These are phyloP conservation scores for Vinca major DNA, from an alignment of 305 asterid genomes.

Conservation along the genomic window DNA sequence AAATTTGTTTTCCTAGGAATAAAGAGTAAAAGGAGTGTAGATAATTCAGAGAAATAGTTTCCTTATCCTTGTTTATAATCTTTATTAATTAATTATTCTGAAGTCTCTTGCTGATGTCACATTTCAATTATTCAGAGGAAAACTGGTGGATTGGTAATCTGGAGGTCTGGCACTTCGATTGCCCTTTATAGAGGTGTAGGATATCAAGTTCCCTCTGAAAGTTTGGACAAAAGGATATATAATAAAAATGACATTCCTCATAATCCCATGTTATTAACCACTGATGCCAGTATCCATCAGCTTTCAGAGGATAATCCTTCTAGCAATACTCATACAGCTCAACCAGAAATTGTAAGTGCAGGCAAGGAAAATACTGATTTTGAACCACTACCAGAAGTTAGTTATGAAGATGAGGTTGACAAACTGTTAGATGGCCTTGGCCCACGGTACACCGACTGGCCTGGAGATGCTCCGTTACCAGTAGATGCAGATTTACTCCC, in stretches of 20 bases:
- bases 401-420: conserved; percentile 75
- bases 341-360: conserved; percentile 21
- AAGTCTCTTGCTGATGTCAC: neutral
- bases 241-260: conserved; percentile 31
- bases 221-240: conserved; percentile 28
- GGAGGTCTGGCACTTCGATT: conserved; percentile 94
- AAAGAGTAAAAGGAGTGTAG: neutral
- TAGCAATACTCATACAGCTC: conserved; percentile 23
- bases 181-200: conserved; percentile 76
- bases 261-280: conserved; percentile 20
- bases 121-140: conserved; percentile 49
- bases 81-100: neutral
- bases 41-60: neutral
- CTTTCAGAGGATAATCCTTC: conserved; percentile 20
- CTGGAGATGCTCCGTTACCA: conserved; percentile 84
- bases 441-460: conserved; percentile 87
- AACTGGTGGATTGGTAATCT: conserved; percentile 94
- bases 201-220: conserved; percentile 42
- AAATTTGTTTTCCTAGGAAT: neutral
- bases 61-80: neutral
- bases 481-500: conserved; percentile 98
- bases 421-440: conserved; percentile 65
- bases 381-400: conserved; percentile 39
- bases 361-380: conserved; percentile 21
- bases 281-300: conserved; percentile 22